phyloP scores from a whole-genome alignment of 2,329 filamentous ascomycete species.

The Xylaria sp. region DNA sequence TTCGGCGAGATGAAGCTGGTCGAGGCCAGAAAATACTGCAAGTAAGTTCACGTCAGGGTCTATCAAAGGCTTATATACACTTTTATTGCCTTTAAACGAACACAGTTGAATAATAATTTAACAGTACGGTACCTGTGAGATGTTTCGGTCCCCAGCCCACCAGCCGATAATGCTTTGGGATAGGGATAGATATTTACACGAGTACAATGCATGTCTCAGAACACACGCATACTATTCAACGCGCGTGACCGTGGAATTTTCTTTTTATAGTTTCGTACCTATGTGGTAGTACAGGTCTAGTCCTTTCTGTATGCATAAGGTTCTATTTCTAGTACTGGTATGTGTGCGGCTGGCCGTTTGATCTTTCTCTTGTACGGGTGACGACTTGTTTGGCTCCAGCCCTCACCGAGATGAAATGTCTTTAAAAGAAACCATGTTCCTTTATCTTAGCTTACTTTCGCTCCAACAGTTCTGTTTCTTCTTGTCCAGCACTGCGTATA shows the following conservation, averaged over 20 bases:
- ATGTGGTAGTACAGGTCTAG: not conserved
- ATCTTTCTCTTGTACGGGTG: not conserved
- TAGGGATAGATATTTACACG: not conserved
- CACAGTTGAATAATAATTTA: not conserved
- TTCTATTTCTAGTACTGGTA: not conserved
- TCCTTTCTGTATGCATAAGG: too few relatives aligned
- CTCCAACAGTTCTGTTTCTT: too few relatives aligned
- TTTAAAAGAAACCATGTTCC: not conserved
- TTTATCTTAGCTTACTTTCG: not conserved
- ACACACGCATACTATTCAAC: not conserved
- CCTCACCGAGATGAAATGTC: not conserved
- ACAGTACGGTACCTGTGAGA: not conserved
- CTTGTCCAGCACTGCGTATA: too few relatives aligned
- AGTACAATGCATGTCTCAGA: not conserved
- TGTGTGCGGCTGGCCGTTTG: not conserved
- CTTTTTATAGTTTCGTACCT: conserved; percentile 14
- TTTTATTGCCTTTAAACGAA: not conserved
- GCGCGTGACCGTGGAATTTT: not conserved
- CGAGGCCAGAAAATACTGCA: not conserved
- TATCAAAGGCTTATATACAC: not conserved
- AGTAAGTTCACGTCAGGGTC: not conserved
- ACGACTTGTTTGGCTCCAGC: not conserved
- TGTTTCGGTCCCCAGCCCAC: not conserved
- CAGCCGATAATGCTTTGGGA: not conserved
- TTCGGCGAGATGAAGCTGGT: not conserved